phyloP scores from a whole-genome alignment of 2,329 filamentous ascomycete species.

The Neopestalotiopsis clavispora region DNA sequence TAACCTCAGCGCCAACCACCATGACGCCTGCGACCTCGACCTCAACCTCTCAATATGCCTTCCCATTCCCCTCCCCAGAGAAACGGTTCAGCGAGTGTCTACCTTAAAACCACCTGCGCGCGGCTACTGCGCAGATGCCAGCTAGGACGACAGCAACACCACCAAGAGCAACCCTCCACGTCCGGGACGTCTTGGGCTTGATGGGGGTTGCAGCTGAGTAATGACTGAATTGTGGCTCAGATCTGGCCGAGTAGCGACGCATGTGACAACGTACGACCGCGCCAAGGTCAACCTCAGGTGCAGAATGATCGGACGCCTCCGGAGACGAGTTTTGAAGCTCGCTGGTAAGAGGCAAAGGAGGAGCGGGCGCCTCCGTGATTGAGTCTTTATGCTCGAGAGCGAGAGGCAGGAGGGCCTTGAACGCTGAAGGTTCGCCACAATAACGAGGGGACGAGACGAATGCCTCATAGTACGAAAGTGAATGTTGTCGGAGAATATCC shows the following conservation, averaged over 20 bases:
- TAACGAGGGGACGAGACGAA: not conserved
- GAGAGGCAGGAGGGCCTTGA: not conserved
- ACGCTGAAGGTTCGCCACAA: not conserved
- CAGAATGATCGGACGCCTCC: not conserved
- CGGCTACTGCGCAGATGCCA: not conserved
- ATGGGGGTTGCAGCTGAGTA: not conserved
- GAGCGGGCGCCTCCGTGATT: not conserved
- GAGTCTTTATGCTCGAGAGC: not conserved
- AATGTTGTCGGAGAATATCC: not conserved
- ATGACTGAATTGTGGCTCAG: not conserved
- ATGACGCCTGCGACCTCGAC: not conserved
- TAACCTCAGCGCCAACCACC: not conserved
- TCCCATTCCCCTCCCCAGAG: not conserved
- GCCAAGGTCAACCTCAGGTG: slow-evolving; percentile 1
- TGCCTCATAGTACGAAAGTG: not conserved
- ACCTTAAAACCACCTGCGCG: not conserved
- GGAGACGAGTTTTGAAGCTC: not conserved
- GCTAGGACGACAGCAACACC: slow-evolving; percentile 1
- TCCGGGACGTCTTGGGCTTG: not conserved
- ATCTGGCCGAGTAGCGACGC: not conserved
- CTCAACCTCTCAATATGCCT: not conserved
- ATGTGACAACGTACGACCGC: not conserved
- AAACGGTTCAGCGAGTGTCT: not conserved
- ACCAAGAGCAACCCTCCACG: not conserved
- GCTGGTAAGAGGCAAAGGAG: not conserved